A percentile compares a stretch with the other conserved stretches of the same genome.
Conservation (phyloP, 2,329 filamentous ascomycete species). For the Pezizomycotina sp. region DNA sequence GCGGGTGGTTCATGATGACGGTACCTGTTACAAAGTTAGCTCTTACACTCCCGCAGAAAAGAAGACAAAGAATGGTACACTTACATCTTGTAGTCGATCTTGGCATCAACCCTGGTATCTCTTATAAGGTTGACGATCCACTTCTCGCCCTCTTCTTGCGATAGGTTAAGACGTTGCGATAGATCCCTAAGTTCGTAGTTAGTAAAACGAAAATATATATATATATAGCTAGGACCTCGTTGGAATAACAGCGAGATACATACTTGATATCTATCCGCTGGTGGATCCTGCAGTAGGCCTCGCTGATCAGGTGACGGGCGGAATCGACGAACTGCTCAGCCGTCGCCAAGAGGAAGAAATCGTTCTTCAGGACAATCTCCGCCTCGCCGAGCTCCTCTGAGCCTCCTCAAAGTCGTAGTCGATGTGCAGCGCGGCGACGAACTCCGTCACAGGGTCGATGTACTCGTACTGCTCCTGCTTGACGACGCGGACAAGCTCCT, state of each 20-base stretch:
- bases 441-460: constrained; percentile 85
- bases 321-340: constrained; percentile 85
- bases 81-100: constrained; percentile 84
- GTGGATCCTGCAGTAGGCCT: constrained; percentile 99
- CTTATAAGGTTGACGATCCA: constrained; percentile 99
- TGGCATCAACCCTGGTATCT: constrained; percentile 91
- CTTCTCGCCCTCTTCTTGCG: constrained; percentile 93
- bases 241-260: neutral
- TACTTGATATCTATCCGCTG: constrained; percentile 91
- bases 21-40: constrained; percentile 42
- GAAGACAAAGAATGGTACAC: neutral
- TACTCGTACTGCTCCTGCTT: constrained; percentile 98
- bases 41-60: neutral
- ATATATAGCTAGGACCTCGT: constrained; percentile 2
- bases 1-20: constrained; percentile 98
- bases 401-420: constrained; percentile 97
- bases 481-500: constrained; percentile 89
- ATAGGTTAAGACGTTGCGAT: constrained; percentile 75
- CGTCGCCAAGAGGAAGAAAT: constrained; percentile 84
- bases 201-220: constrained; percentile 10
- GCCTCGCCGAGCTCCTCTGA: constrained; percentile 72
- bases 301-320: constrained; percentile 88
- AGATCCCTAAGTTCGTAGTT: constrained; percentile 46
- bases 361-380: constrained; percentile 75
- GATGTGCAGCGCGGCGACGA: constrained; percentile 89